Evolutionary conservation across 129 eudicot genomes (phyloP).

Genomic region (Calendula officinalis): DNA sequence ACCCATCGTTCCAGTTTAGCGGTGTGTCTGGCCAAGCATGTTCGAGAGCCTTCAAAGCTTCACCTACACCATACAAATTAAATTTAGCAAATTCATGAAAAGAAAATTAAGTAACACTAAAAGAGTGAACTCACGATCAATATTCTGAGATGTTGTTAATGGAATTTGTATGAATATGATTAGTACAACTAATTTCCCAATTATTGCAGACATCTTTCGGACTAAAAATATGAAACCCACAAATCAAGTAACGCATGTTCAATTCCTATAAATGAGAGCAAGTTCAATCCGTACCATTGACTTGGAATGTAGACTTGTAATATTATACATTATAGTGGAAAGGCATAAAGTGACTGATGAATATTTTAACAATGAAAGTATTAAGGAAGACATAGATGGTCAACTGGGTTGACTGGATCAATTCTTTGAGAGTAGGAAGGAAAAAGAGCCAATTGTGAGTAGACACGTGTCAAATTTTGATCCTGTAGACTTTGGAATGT

Average conservation of each 20-base stretch:
- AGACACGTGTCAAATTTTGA: not conserved
- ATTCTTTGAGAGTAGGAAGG: not conserved
- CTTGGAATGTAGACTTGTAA: constrained; percentile 1
- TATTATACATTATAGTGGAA: not conserved
- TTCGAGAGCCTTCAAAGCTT: constrained; percentile 42
- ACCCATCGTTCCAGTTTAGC: constrained; percentile 48
- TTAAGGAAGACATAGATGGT: constrained; percentile 10
- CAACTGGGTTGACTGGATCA: constrained; percentile 11
- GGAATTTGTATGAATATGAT: constrained; percentile 21
- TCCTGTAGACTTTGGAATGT: not conserved
- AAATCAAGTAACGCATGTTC: not conserved
- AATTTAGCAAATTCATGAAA: not conserved
- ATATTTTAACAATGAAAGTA: not conserved
- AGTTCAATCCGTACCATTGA: constrained; percentile 1
- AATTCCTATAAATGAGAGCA: not conserved
- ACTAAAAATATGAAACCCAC: not conserved
- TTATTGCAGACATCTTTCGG: constrained; percentile 19
- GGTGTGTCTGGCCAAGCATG: constrained; percentile 49
- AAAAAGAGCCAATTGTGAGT: not conserved
- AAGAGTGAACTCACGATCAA: constrained; percentile 24
- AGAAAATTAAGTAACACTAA: not conserved
- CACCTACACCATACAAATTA: constrained; percentile 33
- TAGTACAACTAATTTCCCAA: not conserved
- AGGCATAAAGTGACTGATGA: constrained; percentile 4
- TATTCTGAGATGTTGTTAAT: constrained; percentile 20